phyloP scores from a whole-genome alignment of 2,329 filamentous ascomycete species.

The Aspergillus awamori region DNA sequence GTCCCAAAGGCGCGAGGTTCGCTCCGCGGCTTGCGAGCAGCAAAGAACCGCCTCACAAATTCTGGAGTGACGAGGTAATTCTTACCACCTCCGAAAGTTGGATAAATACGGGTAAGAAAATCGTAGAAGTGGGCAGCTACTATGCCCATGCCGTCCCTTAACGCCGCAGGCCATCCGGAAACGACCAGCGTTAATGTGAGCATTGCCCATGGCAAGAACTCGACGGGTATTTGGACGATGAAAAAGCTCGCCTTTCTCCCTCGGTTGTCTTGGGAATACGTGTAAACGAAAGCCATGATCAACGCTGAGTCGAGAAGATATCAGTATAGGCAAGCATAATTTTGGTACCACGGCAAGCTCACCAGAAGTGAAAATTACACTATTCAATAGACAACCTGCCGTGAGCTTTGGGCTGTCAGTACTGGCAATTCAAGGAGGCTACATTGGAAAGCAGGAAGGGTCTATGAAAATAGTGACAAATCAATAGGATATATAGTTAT shows the following conservation, averaged over 20 bases:
- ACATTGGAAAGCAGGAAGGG: constrained; percentile 22
- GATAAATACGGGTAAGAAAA: constrained; percentile 85
- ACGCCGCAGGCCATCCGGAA: constrained; percentile 58
- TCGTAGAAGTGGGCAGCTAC: constrained; percentile 87
- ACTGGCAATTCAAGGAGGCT: constrained; percentile 22
- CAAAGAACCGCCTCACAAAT: constrained; percentile 70
- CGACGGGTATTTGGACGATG: constrained; percentile 80
- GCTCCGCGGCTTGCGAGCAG: constrained; percentile 47
- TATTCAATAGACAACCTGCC: constrained; percentile 42
- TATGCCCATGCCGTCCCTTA: constrained; percentile 74
- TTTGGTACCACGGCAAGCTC: constrained; percentile 22
- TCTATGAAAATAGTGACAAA: constrained; percentile 20
- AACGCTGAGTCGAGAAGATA: constrained; percentile 62
- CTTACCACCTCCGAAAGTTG: constrained; percentile 79
- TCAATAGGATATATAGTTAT: constrained; percentile 24
- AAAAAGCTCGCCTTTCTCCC: constrained; percentile 76
- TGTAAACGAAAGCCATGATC: constrained; percentile 80
- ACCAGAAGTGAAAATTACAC: constrained; percentile 43
- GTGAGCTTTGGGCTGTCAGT: constrained; percentile 45
- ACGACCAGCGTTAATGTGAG: constrained; percentile 74
- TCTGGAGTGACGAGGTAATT: constrained; percentile 75
- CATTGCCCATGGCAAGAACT: constrained; percentile 79
- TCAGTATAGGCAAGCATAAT: constrained; percentile 27
- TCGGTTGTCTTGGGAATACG: constrained; percentile 81
- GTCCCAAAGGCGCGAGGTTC: constrained; percentile 64